Evolutionary conservation across 345 rosid species (phyloP), one percentile per base, ranked within the genome.

Genomic region (Isatis tinctoria): DNA sequence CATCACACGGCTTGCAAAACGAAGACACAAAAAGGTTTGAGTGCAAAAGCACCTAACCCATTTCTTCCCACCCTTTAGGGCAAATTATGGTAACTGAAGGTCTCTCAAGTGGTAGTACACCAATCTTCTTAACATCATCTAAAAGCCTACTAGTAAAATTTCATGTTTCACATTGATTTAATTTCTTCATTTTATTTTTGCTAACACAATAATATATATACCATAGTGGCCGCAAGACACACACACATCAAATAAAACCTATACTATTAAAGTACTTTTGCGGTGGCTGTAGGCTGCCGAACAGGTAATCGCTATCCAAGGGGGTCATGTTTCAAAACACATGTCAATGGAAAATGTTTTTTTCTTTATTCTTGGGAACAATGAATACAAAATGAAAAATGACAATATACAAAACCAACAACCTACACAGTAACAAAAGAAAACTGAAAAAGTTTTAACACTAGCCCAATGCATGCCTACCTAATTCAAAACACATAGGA

Each of bases 21-120:
- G 58, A 41, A 20, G 49, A 28, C 69, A 45, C 35, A 56, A 54
- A 73, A 10, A 13, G 52, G 7, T 27, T 26, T 14, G 45, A 74
- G 52, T 74, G 73, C 78, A 58, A 48, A 48, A 74, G 60, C 67
- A 67, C 67, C 67, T 58, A 74, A 74, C 60, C 60, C 67, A 45
- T 58, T 65, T 47, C 33, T 8, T 26, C n/a, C 18, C 20, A 44
- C 47, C 53, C 65, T 14, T 74, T 54, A 45, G 45, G 59, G 40
- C 66, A 74, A 57, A 10, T 63, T 24, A 49, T 61, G 61, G 47
- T 47, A 59, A 44, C 57, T 44, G 22, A 24, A 60, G 40, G 30
- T 60, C 48, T 26, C 16, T 70, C 48, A n/a, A 35, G 48, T n/a
- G 27, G 28, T 40, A n/a, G 72, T 26, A 52, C 1, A 32, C 43